Conservation (phyloP, 371 early-diverging fungal species). For the Smittium mucronatum region DNA sequence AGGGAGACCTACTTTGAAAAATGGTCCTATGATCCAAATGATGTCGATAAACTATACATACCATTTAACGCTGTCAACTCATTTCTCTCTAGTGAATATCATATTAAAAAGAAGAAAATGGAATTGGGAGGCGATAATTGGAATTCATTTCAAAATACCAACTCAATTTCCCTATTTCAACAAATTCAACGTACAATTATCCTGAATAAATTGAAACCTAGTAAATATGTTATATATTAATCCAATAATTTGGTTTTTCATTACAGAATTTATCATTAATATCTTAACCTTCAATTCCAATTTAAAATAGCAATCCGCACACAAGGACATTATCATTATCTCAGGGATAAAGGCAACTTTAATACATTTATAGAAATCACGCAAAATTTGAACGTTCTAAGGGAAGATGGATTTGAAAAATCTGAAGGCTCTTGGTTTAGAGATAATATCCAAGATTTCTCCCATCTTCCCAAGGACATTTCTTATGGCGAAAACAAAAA, state of each 20-base stretch:
- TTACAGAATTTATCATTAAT: constrained; percentile 14
- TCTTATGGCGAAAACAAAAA: not conserved
- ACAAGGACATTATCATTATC: constrained; percentile 5
- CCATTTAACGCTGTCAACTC: not conserved
- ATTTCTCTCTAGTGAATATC: constrained; percentile 9
- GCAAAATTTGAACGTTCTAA: constrained; percentile 10
- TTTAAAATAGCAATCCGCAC: constrained; percentile 5
- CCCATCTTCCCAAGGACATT: not conserved
- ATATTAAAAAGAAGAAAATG: constrained; percentile 1
- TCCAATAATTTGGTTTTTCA: not conserved
- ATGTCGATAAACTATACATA: constrained; percentile 8
- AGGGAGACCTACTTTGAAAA: not conserved
- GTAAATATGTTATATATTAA: constrained; percentile 1
- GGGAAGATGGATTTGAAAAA: constrained; percentile 7
- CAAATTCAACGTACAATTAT: constrained; percentile 9
- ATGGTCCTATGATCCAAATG: constrained; percentile 8
- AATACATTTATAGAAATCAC: constrained; percentile 9
- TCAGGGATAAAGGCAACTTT: not conserved
- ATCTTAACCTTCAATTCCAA: no score
- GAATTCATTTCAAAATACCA: not conserved
- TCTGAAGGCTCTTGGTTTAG: constrained; percentile 16
- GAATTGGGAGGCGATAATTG: constrained; percentile 5
- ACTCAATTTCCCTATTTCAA: constrained; percentile 3
- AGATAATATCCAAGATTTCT: not conserved
- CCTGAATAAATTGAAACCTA: constrained; percentile 1